Base-by-base conservation (phyloP, 768 basidiomycete species). In the Multifurca ochricompacta region DNA sequence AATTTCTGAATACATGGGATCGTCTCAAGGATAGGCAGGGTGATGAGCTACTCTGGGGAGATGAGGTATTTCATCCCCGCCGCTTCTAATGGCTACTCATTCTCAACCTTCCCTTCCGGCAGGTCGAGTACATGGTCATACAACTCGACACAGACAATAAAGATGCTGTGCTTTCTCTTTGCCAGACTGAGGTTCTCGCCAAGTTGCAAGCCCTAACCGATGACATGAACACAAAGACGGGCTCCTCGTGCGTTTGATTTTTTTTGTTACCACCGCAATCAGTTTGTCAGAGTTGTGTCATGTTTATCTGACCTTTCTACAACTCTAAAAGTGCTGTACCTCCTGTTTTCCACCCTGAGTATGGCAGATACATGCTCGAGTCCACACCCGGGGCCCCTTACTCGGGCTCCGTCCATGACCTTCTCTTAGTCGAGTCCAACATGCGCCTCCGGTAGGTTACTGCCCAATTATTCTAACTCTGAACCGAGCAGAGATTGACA, bases 311-410 rank as follows among this genome's bases (percentile, higher is more conserved):
- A 39, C 19, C 14, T 13, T 35, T 35, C 34, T 11, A 11, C 13
- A 35, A 13, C 8, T 31, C 25, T 41, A 18, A 30, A 18, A 62
- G 43, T 11, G 46, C 60, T 14, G 9, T 44, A 8, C 50, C 31
- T 41, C 96, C 96, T 2, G 87, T 85, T 11, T 98, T 94, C 65
- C 96, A 98, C 66, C 95, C 95, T 16, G 96, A 99, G 70, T 99
- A 97, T 72, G 96, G 96, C 36, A 80, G 94, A 35, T 98, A 90
- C 73, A 99, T 99, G 96, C 78, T 99, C 48, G 96, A 99, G 68
- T 92, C 92, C 3, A 99, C 95, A 0, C 96, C 96, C 0, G 96
- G 96, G 2, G 82, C 85, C 45, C 96, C 96, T 2, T 98, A 97
- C 71, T 87, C 90, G 5, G 92, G 91, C 9, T 85, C 80, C 14